Evolutionary conservation across 768 basidiomycete species (phyloP).

Genomic region (Mrakia frigida): DNA sequence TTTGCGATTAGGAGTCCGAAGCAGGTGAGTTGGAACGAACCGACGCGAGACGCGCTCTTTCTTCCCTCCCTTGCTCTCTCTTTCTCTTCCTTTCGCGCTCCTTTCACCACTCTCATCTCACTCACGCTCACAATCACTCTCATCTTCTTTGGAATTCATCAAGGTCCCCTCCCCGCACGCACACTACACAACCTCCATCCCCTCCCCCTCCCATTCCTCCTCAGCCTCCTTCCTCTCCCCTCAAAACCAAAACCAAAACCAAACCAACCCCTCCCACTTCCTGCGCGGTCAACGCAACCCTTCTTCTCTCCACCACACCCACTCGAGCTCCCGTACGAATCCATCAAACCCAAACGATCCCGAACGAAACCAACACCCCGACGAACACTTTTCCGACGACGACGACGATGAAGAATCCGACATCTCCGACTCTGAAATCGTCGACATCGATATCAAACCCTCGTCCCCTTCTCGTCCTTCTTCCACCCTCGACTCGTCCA

Average conservation of each 20-base stretch:
- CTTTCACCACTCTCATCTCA: neutral
- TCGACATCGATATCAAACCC: neutral
- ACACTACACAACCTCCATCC: neutral
- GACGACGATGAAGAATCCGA: constrained; percentile 11
- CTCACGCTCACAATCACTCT: neutral
- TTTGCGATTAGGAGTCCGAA: constrained; percentile 2
- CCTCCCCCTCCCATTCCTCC: neutral
- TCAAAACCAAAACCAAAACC: neutral
- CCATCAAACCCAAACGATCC: neutral
- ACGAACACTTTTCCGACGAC: neutral
- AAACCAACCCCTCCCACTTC: constrained; percentile 8
- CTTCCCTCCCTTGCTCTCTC: neutral
- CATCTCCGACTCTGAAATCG: constrained; percentile 14
- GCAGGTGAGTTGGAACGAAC: neutral
- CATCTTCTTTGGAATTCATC: neutral
- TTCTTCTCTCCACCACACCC: neutral
- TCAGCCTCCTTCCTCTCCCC: neutral
- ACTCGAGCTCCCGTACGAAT: neutral
- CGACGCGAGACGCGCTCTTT: neutral
- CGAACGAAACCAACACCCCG: neutral
- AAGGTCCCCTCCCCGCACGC: neutral
- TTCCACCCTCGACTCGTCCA: no score
- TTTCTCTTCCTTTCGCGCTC: no score
- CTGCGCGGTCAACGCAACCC: neutral
- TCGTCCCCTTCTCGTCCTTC: neutral